Evolutionary conservation across 2,329 filamentous ascomycete species (phyloP).

Genomic region (Blastomyces silverae): DNA sequence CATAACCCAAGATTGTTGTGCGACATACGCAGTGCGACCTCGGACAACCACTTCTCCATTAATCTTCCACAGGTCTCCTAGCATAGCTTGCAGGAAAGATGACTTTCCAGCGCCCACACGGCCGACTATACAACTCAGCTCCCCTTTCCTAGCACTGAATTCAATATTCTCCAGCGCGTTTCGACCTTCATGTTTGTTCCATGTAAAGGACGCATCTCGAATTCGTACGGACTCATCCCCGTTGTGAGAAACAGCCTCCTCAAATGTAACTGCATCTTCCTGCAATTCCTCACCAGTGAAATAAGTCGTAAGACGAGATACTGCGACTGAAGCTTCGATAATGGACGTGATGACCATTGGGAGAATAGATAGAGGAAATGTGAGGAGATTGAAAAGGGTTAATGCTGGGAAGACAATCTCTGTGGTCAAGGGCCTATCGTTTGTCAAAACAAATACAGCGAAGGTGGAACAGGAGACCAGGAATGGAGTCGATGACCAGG

Average conservation of each 20-base stretch:
- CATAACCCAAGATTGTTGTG: slow-evolving; percentile 92
- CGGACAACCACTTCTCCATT: slow-evolving; percentile 75
- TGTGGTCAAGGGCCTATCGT: slow-evolving; percentile 72
- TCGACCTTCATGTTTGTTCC: slow-evolving; percentile 71
- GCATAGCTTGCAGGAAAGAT: slow-evolving; percentile 76
- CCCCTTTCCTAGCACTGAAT: slow-evolving; percentile 83
- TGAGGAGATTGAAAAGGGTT: slow-evolving; percentile 91
- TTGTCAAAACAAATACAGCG: slow-evolving; percentile 82
- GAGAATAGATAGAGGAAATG: slow-evolving; percentile 86
- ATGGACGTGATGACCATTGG: slow-evolving; percentile 98
- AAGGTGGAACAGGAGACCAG: slow-evolving; percentile 96
- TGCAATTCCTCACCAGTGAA: slow-evolving; percentile 87
- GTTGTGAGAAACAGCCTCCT: slow-evolving; percentile 62
- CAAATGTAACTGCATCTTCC: slow-evolving; percentile 65
- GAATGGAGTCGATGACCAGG: slow-evolving; percentile 96
- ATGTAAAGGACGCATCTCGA: slow-evolving; percentile 81
- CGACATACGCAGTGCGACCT: slow-evolving; percentile 81
- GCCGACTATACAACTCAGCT: slow-evolving; percentile 86
- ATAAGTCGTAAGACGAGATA: slow-evolving; percentile 75
- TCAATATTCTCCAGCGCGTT: slow-evolving; percentile 74
- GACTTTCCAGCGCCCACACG: slow-evolving; percentile 95
- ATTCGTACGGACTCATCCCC: slow-evolving; percentile 85
- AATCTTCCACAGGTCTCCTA: slow-evolving; percentile 88
- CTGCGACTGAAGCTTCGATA: slow-evolving; percentile 91
- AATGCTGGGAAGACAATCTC: slow-evolving; percentile 92